Percentiles rank a stretch among this genome's conserved stretches.
phyloP scores from a whole-genome alignment of 371 early-diverging fungal genomes.

The Mucor saturninus region DNA sequence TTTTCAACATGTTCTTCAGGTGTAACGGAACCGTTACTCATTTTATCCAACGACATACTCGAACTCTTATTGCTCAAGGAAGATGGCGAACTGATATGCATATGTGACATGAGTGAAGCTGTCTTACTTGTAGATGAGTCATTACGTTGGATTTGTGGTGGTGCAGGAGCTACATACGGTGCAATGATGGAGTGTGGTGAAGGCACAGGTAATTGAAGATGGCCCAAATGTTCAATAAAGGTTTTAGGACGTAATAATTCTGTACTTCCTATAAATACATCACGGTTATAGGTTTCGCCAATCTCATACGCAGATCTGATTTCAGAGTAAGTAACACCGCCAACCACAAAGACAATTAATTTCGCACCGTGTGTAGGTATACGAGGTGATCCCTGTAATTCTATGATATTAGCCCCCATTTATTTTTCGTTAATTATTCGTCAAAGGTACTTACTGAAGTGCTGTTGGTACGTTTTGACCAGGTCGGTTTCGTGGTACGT shows the following conservation, averaged over 20 bases:
- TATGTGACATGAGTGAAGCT: constrained; percentile 27
- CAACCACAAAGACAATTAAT: constrained; percentile 82
- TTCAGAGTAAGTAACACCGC: constrained; percentile 93
- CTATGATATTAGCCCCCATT: background rate
- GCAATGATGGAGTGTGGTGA: constrained; percentile 32
- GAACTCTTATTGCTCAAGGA: constrained; percentile 21
- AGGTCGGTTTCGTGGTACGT: constrained; percentile 53
- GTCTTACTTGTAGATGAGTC: constrained; percentile 21
- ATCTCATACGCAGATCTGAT: constrained; percentile 88
- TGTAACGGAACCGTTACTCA: background rate
- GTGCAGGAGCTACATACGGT: constrained; percentile 48
- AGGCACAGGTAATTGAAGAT: constrained; percentile 45
- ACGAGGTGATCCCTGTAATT: constrained; percentile 24
- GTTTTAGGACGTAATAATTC: constrained; percentile 75
- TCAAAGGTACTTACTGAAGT: constrained; percentile 17
- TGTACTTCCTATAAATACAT: constrained; percentile 85
- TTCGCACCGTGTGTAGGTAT: constrained; percentile 36
- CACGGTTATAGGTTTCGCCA: constrained; percentile 67
- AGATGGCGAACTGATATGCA: constrained; percentile 12
- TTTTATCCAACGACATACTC: constrained; percentile 16
- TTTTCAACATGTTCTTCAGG: constrained; percentile 30
- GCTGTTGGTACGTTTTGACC: constrained; percentile 40
- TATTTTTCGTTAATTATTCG: background rate
- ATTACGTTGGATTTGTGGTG: constrained; percentile 24
- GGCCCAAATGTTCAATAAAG: constrained; percentile 69